A percentile compares a stretch with the other conserved stretches of the same genome.
phyloP scores from a whole-genome alignment of 495 filamentous ascomycete genomes.

The Trichocladium uniseriatum region DNA sequence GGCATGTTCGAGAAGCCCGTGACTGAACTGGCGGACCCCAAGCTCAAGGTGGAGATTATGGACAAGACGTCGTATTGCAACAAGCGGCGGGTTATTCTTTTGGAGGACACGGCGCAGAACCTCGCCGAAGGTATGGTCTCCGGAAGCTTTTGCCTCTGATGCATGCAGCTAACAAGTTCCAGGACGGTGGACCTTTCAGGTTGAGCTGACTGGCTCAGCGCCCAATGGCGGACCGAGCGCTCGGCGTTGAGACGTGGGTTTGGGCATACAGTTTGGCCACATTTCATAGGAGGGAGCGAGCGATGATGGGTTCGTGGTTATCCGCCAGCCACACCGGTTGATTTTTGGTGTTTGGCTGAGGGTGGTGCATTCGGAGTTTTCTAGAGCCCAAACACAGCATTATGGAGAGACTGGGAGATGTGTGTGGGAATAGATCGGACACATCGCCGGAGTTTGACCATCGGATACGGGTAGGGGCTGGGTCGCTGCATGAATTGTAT shows the following conservation, averaged over 20 bases:
- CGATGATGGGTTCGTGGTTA: neutral
- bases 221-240: constrained; percentile 15
- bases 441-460: constrained; percentile 1
- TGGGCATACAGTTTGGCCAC: neutral
- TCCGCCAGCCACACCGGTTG: neutral
- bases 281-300: neutral
- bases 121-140: constrained; percentile 66
- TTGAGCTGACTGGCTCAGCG: constrained; percentile 25
- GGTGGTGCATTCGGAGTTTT: constrained; percentile 3
- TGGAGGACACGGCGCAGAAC: constrained; percentile 86
- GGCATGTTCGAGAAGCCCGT: constrained; percentile 98
- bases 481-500: neutral
- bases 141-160: neutral
- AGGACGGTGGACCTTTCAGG: constrained; percentile 42
- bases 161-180: constrained; percentile 1
- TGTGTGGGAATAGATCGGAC: constrained; percentile 11
- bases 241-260: constrained; percentile 5
- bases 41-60: constrained; percentile 91
- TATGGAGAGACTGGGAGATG: neutral
- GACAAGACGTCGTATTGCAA: constrained; percentile 96
- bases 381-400: neutral
- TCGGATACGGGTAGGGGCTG: no score
- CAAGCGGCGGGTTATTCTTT: constrained; percentile 76
- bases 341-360: neutral
- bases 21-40: constrained; percentile 58